Base-by-base conservation (phyloP, 2,329 filamentous ascomycete species). In the Corinectria fuckeliana region DNA sequence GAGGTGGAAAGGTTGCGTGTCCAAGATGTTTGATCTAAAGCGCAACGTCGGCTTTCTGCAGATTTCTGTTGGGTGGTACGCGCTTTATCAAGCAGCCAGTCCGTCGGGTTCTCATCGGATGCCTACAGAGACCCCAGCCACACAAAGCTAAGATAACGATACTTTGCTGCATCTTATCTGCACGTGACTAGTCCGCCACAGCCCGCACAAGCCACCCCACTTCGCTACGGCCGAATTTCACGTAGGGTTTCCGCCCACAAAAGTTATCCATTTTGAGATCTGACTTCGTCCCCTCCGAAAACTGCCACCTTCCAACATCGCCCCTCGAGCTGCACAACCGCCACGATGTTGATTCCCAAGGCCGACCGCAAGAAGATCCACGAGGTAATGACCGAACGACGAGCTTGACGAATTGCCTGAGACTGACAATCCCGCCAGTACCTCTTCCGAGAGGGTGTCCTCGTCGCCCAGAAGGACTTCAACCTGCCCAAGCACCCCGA, bases 321-420 rank as follows among this genome's bases (percentile, higher is more conserved):
- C 78, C 77, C 69, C 68, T 66, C 69, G 75, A 72, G 72, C 75
- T 77, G 70, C 72, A 74, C 70, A 79, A 81, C 80, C 81, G 81
- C 79, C 80, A 86, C 93, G 91, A 88, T 88, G 95, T 91, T 99
- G 87, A 99, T 99, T 83, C 95, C 95, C 82, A 98, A 98, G 91
- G 91, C 92, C 83, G 95, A 99, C 87, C 93, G 96, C 87, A 99
- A 99, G 92, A 92, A 93, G 91, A 98, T 99, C 85, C 95, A 99
- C 89, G 94, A 90, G 84, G 82, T 84, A 80, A 65, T 58, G 50
- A 55, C 54, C 56, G 54, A 50, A 47, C 52, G 49, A 44, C 49
- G 53, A 56, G 58, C 58, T 53, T 53, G 50, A 39, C 54, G 56
- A 56, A 64, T 61, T 69, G 62, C 67, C 60, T 70, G 62, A 69